These are phyloP conservation scores for Talaromyces sp. DNA, from an alignment of 2,329 filamentous ascomycete genomes.

Conservation along the genomic window DNA sequence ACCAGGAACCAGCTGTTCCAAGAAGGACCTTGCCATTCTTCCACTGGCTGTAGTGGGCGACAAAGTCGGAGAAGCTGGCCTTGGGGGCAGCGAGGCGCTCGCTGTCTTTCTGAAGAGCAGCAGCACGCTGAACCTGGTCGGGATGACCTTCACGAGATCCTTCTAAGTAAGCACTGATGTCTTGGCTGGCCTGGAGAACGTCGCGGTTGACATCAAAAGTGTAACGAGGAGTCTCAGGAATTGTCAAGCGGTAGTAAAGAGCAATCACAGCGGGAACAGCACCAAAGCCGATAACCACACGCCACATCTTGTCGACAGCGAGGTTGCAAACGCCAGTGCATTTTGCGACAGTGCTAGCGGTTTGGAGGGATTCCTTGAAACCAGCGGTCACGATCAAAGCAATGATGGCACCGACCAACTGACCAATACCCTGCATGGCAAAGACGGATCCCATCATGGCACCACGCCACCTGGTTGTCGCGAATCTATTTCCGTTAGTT, in stretches of 20 bases:
- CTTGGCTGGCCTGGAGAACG: conserved; percentile 69
- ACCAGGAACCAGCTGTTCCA: conserved; percentile 83
- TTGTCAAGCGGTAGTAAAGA: conserved; percentile 82
- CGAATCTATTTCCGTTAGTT: conserved; percentile 55
- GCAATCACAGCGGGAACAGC: conserved; percentile 77
- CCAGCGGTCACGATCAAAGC: conserved; percentile 72
- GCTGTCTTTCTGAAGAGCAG: conserved; percentile 55
- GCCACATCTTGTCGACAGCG: conserved; percentile 87
- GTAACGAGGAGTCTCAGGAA: conserved; percentile 84
- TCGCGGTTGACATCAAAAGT: conserved; percentile 79
- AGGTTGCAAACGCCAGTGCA: conserved; percentile 65
- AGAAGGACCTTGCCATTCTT: conserved; percentile 71
- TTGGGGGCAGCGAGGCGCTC: conserved; percentile 60
- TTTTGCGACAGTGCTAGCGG: conserved; percentile 50
- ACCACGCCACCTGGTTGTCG: conserved; percentile 79
- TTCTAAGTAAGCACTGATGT: conserved; percentile 71
- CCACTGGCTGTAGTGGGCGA: conserved; percentile 66
- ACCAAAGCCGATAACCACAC: conserved; percentile 75
- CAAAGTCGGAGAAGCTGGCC: conserved; percentile 64
- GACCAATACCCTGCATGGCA: conserved; percentile 82
- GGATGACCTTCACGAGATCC: conserved; percentile 63
- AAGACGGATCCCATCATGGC: conserved; percentile 87
- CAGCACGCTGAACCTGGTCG: conserved; percentile 66
- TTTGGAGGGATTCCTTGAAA: conserved; percentile 64
- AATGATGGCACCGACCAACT: conserved; percentile 72